Evolutionary conservation across 352 stramenopile genomes (phyloP), one percentile per base, ranked within the genome.

Genomic region (Phytophthora pisi): DNA sequence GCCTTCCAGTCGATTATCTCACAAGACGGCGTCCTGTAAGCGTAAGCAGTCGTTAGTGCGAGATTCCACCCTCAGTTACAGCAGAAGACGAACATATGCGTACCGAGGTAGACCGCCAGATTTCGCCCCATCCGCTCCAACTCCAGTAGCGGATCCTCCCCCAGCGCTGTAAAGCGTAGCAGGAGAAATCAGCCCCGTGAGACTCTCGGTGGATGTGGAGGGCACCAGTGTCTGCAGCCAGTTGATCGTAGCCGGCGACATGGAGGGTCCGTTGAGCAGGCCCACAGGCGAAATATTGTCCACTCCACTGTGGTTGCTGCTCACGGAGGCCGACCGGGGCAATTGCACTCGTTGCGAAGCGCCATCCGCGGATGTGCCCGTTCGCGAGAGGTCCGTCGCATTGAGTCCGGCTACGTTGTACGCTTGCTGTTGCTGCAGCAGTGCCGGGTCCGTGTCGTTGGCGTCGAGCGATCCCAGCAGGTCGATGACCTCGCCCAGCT

Each of bases 1-100:
- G 82, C 79, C 60, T 95, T 95, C 86, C 86, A 95, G 74, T 95
- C 86, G 57, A 95, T 95, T 51, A 89, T 88, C 47, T 92, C 86
- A 51, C 84, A 89, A 26, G 85, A 91, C 23, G 81, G 75, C 4
- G 78, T 78, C 40, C 82, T 89, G 61, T 45, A 51, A 61, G 30
- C 38, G 56, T 6, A 51, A 5, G 50, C 23, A 34, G 51, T n/a
- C 18, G 26, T 49, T 30, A 61, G 13, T 31, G 5, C 47, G 31
- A 34, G 47, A 51, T 20, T 55, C 10, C 5, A 50, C 20, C 20
- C 8, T 36, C 36, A 36, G n/a, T 26, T 2, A 24, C 30, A 40
- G 34, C 7, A 30, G 45, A 45, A 18, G 13, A 18, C 11, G 16
- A 52, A 30, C 10, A 15, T 36, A 49, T 34, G 57, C 70, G 45